Percentiles rank a stretch among this genome's conserved stretches.
These are phyloP conservation scores for Stylosanthes scabra DNA, from an alignment of 331 rosid species.

Conservation along the genomic window DNA sequence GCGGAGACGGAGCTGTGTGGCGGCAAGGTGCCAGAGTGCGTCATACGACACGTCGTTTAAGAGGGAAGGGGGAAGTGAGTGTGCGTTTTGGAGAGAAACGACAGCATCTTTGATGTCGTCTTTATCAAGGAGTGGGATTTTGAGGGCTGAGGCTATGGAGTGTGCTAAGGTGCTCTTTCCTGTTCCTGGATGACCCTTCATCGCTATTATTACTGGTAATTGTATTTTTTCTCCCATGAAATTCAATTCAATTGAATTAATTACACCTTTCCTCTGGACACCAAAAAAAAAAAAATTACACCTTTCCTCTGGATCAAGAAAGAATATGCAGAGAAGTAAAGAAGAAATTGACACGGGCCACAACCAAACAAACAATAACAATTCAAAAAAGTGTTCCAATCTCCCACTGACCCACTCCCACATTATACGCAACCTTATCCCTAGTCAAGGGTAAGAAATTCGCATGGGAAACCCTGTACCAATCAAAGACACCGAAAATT, in stretches of 20 bases:
- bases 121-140: slow-evolving; percentile 66
- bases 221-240: not conserved
- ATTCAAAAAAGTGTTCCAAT: slow-evolving; percentile 18
- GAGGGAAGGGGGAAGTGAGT: slow-evolving; percentile 37
- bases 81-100: slow-evolving; percentile 19
- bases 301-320: slow-evolving; percentile 30
- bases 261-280: not conserved
- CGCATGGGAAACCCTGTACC: slow-evolving; percentile 18
- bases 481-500: slow-evolving; percentile 21
- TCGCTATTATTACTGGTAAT: slow-evolving; percentile 50
- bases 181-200: slow-evolving; percentile 80
- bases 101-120: slow-evolving; percentile 72
- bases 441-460: slow-evolving; percentile 31
- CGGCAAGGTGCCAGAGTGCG: slow-evolving; percentile 51
- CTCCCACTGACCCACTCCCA: too few species aligned
- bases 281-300: too few species aligned
- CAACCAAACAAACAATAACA: not conserved
- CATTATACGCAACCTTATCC: slow-evolving; percentile 24
- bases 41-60: slow-evolving; percentile 76
- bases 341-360: slow-evolving; percentile 33
- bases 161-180: slow-evolving; percentile 63
- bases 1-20: slow-evolving; percentile 66
- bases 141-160: slow-evolving; percentile 52
- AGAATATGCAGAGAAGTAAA: slow-evolving; percentile 34
- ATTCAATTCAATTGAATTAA: too few species aligned